phyloP scores from a whole-genome alignment of 78 protist genomes.

The Isochrysis galbana region DNA sequence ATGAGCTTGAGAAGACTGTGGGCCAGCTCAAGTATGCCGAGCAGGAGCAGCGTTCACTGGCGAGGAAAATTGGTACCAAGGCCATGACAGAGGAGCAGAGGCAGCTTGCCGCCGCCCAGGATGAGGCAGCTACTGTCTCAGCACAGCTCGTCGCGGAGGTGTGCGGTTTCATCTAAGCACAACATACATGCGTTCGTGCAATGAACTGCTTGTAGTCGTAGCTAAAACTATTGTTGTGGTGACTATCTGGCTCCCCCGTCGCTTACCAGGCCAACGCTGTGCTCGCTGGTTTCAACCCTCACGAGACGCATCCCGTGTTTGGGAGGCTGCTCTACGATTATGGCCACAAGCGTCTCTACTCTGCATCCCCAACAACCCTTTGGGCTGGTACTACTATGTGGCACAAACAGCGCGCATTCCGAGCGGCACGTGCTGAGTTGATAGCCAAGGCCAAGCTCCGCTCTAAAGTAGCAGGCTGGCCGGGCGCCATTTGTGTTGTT shows the following conservation, averaged over 20 bases:
- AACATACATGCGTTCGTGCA: not conserved
- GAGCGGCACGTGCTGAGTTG: not conserved
- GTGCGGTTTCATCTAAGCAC: not conserved
- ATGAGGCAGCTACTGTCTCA: not conserved
- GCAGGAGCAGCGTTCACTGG: not conserved
- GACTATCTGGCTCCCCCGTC: too few relatives aligned
- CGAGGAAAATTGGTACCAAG: not conserved
- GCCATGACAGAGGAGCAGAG: not conserved
- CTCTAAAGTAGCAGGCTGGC: not conserved
- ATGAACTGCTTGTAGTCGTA: not conserved
- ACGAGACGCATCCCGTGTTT: not conserved
- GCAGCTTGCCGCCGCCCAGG: not conserved
- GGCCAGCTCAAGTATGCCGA: slow-evolving; percentile 1
- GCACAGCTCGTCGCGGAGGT: not conserved
- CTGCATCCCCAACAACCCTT: not conserved
- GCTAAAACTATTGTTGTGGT: not conserved
- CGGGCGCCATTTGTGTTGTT: not conserved
- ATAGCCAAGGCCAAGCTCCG: not conserved
- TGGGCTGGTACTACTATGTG: not conserved
- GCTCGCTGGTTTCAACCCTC: not conserved
- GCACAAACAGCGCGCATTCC: slow-evolving; percentile 33
- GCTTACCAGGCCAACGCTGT: not conserved
- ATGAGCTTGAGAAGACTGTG: not conserved
- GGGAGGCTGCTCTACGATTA: not conserved
- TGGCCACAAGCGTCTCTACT: slow-evolving; percentile 10